These are phyloP conservation scores for Aspergillus olivimuriae DNA, from an alignment of 495 filamentous ascomycete genomes.

Conservation along the genomic window DNA sequence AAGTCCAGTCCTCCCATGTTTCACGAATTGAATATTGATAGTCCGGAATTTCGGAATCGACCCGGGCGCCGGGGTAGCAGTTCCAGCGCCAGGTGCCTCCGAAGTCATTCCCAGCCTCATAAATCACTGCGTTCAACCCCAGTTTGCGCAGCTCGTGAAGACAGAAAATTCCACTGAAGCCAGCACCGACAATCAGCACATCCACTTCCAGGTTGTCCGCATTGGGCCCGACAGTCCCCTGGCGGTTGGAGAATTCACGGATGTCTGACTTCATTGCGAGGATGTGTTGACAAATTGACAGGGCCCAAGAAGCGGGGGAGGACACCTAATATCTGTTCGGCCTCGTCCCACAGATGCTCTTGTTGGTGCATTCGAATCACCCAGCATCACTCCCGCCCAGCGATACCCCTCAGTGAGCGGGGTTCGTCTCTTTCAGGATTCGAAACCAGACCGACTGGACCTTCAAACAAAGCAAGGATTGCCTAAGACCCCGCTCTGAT, in stretches of 20 bases:
- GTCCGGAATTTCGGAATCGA: constrained; percentile 8
- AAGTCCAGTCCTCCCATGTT: constrained; percentile 49
- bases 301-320: neutral
- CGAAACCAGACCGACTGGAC: too few relatives aligned
- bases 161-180: constrained; percentile 36
- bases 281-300: neutral
- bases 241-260: constrained; percentile 3
- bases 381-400: neutral
- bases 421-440: neutral
- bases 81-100: constrained; percentile 50
- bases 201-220: constrained; percentile 34
- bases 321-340: too few relatives aligned
- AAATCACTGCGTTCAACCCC: constrained; percentile 28
- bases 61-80: constrained; percentile 31
- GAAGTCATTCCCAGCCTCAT: constrained; percentile 38
- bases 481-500: neutral
- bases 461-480: too few relatives aligned
- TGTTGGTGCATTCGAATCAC: too few relatives aligned
- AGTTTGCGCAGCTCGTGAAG: constrained; percentile 28
- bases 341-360: too few relatives aligned
- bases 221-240: constrained; percentile 12
- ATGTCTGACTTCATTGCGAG: constrained; percentile 7
- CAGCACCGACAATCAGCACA: constrained; percentile 47
- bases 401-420: neutral
- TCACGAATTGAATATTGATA: constrained; percentile 49